A percentile compares a stretch with the other conserved stretches of the same genome.
These are phyloP conservation scores for Penicillium lagena DNA, from an alignment of 495 filamentous ascomycete species.

Conservation along the genomic window DNA sequence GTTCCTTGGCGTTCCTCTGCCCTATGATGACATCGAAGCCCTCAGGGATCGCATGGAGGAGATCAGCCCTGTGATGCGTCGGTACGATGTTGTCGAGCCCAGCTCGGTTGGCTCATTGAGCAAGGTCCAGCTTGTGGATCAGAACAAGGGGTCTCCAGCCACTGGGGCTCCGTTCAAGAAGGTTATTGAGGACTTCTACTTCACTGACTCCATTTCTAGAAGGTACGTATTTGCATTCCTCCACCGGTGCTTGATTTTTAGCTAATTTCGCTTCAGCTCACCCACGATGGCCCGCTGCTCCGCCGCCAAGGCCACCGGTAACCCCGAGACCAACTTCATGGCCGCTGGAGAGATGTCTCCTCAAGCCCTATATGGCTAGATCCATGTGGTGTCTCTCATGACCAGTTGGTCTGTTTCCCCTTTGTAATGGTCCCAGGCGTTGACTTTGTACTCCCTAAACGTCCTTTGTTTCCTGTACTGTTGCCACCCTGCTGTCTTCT, in stretches of 20 bases:
- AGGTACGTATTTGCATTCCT: constrained; percentile 51
- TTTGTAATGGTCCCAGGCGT: constrained; percentile 39
- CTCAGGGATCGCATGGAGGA: constrained; percentile 91
- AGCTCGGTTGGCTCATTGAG: constrained; percentile 61
- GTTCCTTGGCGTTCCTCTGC: constrained; percentile 79
- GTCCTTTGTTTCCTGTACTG: constrained; percentile 20
- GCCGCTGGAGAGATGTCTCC: constrained; percentile 61
- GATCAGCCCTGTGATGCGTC: constrained; percentile 79
- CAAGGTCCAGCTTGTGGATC: constrained; percentile 90
- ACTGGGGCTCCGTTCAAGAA: constrained; percentile 65
- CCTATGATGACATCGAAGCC: constrained; percentile 85
- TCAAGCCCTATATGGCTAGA: constrained; percentile 40
- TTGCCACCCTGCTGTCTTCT: constrained; percentile 15
- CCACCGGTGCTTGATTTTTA: constrained; percentile 16
- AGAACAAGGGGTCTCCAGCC: constrained; percentile 78
- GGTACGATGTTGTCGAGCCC: constrained; percentile 86
- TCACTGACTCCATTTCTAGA: constrained; percentile 92
- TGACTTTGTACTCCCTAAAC: constrained; percentile 39
- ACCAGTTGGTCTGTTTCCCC: constrained; percentile 22
- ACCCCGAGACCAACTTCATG: constrained; percentile 80
- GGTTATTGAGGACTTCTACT: constrained; percentile 91
- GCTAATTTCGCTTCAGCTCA: constrained; percentile 48
- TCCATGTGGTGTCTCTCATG: constrained; percentile 1
- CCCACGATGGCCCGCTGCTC: constrained; percentile 97
- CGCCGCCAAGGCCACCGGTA: constrained; percentile 65